These are phyloP conservation scores for Diddensiella caesifluorescens DNA, from an alignment of 805 yeast genomes.

Conservation along the genomic window DNA sequence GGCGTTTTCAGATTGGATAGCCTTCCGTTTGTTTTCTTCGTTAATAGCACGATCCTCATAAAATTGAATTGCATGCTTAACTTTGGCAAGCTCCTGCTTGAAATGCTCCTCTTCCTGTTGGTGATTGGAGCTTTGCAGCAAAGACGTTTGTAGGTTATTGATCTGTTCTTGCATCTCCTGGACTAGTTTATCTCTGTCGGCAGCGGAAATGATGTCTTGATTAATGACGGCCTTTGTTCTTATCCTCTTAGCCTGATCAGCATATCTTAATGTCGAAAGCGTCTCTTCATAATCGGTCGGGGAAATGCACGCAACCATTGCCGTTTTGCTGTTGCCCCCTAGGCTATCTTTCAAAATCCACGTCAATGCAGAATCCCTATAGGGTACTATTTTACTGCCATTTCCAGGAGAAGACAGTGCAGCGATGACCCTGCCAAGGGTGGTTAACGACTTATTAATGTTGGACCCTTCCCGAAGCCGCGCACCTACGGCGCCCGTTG, in stretches of 20 bases:
- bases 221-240: conserved; percentile 55
- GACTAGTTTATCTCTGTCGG: conserved; percentile 36
- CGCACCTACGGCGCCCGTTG: conserved; percentile 52
- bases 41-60: conserved; percentile 30
- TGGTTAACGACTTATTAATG: conserved; percentile 72
- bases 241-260: conserved; percentile 68
- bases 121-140: conserved; percentile 17
- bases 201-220: conserved; percentile 37
- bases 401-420: conserved; percentile 39
- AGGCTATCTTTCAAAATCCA: conserved; percentile 69
- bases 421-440: conserved; percentile 65
- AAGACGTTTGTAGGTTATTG: conserved; percentile 27
- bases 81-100: conserved; percentile 26
- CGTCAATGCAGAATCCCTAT: conserved; percentile 69
- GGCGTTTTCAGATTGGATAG: conserved; percentile 27
- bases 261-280: conserved; percentile 68
- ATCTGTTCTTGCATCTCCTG: conserved; percentile 38
- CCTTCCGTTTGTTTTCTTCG: conserved; percentile 30
- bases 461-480: conserved; percentile 70
- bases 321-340: conserved; percentile 84
- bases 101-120: conserved; percentile 25
- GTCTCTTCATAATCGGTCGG: conserved; percentile 79
- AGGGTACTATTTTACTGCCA: conserved; percentile 45
- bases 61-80: conserved; percentile 26
- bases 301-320: conserved; percentile 80